phyloP scores from a whole-genome alignment of 2,329 filamentous ascomycete species.

The Chrysoporthe cubensis region DNA sequence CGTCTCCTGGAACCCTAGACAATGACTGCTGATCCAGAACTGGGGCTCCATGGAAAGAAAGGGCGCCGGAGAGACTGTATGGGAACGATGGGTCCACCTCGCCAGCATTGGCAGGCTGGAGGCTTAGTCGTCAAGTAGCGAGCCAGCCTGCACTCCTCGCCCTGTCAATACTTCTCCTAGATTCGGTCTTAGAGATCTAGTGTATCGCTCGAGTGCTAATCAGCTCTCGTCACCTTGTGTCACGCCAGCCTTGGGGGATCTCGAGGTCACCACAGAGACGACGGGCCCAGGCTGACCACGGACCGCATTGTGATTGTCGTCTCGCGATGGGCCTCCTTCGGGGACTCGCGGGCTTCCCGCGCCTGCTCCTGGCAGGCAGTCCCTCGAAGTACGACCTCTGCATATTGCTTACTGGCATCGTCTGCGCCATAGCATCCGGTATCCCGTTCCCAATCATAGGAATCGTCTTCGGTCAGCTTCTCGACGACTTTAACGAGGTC shows the following conservation, averaged over 20 bases:
- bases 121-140: background rate
- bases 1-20: background rate
- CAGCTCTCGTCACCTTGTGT: background rate
- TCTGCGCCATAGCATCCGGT: slow-evolving; percentile 45
- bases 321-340: slow-evolving; percentile 30
- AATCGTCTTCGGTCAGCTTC: slow-evolving; percentile 58
- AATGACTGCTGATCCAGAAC: background rate
- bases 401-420: slow-evolving; percentile 28
- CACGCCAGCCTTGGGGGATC: background rate
- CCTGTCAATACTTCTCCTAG: background rate
- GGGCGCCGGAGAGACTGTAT: background rate
- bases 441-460: slow-evolving; percentile 59
- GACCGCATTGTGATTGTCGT: background rate
- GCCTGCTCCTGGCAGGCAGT: slow-evolving; percentile 31
- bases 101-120: background rate
- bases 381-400: slow-evolving; percentile 28
- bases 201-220: background rate
- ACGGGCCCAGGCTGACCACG: background rate
- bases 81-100: background rate
- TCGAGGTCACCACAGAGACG: background rate
- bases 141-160: background rate
- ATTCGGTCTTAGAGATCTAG: background rate
- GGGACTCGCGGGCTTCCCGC: slow-evolving; percentile 29
- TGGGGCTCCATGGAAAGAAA: background rate
- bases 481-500: slow-evolving; percentile 55